Percentiles rank a stretch among this genome's conserved stretches.
phyloP scores from a whole-genome alignment of 2,329 filamentous ascomycete species.

The Neopestalotiopsis clavispora region DNA sequence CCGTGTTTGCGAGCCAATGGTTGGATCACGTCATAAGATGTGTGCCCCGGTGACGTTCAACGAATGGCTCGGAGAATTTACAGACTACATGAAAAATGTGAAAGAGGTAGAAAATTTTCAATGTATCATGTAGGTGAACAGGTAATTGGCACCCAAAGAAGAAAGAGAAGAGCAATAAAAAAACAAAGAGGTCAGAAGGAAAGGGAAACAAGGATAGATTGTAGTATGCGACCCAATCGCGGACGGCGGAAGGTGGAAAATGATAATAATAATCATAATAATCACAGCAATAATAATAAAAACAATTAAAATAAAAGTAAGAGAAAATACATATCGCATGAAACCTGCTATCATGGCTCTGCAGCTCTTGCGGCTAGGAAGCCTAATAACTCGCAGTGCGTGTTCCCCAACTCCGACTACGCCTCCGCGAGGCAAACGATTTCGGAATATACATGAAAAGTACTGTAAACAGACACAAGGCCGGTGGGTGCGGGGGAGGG shows the following conservation, averaged over 20 bases:
- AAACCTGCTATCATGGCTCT: constrained; percentile 13
- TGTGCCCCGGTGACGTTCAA: not conserved
- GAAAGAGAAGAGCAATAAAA: not conserved
- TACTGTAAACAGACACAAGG: not conserved
- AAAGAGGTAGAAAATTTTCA: no score
- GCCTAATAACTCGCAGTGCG: not conserved
- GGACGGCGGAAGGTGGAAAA: not conserved
- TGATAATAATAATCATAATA: no score
- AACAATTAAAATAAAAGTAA: not conserved
- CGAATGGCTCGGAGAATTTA: no score
- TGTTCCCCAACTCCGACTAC: no score
- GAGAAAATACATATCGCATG: constrained; percentile 6
- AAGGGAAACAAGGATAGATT: not conserved
- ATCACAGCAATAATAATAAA: not conserved
- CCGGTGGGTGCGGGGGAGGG: not conserved
- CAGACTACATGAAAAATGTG: not conserved
- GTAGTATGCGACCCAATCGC: not conserved
- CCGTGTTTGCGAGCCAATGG: not conserved
- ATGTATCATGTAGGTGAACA: not conserved
- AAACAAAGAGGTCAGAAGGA: not conserved
- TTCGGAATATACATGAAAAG: not conserved
- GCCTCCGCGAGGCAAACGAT: not conserved
- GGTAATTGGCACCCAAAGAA: not conserved
- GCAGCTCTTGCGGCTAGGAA: not conserved
- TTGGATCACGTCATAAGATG: not conserved